Conservation (phyloP, 768 basidiomycete genomes). For the Leucosporidium creatinivorum region DNA sequence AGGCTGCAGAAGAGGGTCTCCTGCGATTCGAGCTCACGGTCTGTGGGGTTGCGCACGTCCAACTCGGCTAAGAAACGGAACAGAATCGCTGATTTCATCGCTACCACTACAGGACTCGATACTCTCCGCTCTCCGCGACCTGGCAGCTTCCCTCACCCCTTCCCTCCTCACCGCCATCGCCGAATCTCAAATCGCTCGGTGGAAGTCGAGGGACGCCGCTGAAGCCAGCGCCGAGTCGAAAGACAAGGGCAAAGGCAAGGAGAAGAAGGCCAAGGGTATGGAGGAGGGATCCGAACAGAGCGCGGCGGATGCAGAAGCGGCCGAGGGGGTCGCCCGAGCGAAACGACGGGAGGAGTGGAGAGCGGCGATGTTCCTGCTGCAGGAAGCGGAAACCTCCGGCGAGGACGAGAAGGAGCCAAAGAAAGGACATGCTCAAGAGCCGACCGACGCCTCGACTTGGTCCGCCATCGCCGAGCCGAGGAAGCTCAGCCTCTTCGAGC, state of each 20-base stretch:
- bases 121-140: background rate
- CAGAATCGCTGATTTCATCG: background rate
- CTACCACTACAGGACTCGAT: constrained; percentile 12
- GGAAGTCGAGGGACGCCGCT: background rate
- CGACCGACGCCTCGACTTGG: background rate
- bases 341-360: background rate
- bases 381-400: background rate
- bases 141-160: background rate
- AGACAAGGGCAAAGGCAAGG: background rate
- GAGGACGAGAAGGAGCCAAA: background rate
- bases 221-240: background rate
- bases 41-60: background rate
- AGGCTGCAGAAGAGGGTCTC: too few species aligned
- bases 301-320: background rate
- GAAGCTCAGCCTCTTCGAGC: background rate
- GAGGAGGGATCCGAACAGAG: background rate
- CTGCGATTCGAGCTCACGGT: too few species aligned
- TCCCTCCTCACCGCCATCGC: background rate
- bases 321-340: background rate
- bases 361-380: background rate
- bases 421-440: background rate
- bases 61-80: background rate
- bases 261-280: background rate
- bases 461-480: background rate
- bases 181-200: background rate